Evolutionary conservation across 495 filamentous ascomycete species (phyloP).

Genomic region (Pyrenula massariospora): DNA sequence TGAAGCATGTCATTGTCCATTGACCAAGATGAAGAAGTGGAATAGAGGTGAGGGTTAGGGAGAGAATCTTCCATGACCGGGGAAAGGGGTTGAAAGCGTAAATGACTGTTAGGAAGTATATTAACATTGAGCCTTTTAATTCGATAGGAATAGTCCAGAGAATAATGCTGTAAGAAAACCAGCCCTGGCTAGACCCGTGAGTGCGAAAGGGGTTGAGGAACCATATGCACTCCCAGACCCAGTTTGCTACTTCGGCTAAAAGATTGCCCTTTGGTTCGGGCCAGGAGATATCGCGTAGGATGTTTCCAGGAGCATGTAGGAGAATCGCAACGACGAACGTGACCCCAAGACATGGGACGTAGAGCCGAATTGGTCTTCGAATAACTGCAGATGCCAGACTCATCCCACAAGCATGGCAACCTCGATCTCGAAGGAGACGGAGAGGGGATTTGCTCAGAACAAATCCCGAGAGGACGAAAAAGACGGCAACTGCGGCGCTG

Average conservation of each 20-base stretch:
- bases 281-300: constrained; percentile 1
- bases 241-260: constrained; percentile 3
- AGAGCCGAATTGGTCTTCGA: constrained; percentile 3
- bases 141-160: constrained; percentile 3
- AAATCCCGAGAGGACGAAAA: constrained; percentile 6
- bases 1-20: constrained; percentile 8
- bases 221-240: background rate
- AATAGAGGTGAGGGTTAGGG: background rate
- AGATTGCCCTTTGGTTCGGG: constrained; percentile 1
- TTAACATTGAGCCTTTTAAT: constrained; percentile 3
- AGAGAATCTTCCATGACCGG: background rate
- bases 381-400: constrained; percentile 2
- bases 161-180: constrained; percentile 1
- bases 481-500: constrained; percentile 3
- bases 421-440: background rate
- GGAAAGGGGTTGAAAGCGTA: background rate
- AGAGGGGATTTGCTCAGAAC: constrained; percentile 1
- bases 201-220: constrained; percentile 5
- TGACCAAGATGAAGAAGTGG: constrained; percentile 1
- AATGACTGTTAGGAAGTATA: background rate
- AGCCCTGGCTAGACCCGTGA: constrained; percentile 1
- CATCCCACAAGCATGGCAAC: background rate
- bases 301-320: constrained; percentile 3
- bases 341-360: background rate
- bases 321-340: constrained; percentile 2